Base-by-base conservation (phyloP, 441 rosid genomes). In the Populus hybrid region DNA sequence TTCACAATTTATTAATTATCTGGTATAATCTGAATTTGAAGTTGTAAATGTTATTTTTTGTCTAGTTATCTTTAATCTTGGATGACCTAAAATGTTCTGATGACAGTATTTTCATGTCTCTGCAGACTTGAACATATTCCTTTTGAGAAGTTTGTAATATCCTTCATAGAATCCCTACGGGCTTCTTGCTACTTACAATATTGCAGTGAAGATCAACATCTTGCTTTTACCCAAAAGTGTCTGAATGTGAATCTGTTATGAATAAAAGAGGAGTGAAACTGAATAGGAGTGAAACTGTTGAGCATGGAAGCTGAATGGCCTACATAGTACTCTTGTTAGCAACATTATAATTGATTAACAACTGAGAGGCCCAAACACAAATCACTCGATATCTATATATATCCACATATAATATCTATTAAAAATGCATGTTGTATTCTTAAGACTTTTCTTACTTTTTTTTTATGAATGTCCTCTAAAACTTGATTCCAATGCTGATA, bases 191-290 rank as follows among this genome's bases (percentile, higher is more conserved):
- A 63, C 50, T 40, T 35, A 24, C 57, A 21, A 10, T 77, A 42
- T 26, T 4, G 57, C 46, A 50, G 54, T 70, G 40, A 46, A 38
- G n/a, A 8, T 61, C 76, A 50, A 3, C 30, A 38, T 54, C 71
- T 72, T 70, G 68, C 30, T 66, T 35, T 21, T 69, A 35, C 57
- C n/a, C 28, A 36, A 23, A 36, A 50, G 8, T 73, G 16, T 57
- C n/a, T 24, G 14, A 35, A 73, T 32, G 59, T 73, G 10, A 14
- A 36, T 77, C 8, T 24, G 11, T 67, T 21, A 32, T 21, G 12
- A 63, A 21, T 63, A 63, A 63, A 23, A 63, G 66, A 63, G 28
- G 66, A 57, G 65, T 72, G 67, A 78, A 67, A 64, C 8, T 61
- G 12, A 61, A 21, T 61, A 61, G 28, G 66, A 57, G 65, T 72